Evolutionary conservation across 1,284 basidiomycete species (phyloP), one percentile per base, ranked within the genome.

Genomic region (Retiboletus flavoniger): DNA sequence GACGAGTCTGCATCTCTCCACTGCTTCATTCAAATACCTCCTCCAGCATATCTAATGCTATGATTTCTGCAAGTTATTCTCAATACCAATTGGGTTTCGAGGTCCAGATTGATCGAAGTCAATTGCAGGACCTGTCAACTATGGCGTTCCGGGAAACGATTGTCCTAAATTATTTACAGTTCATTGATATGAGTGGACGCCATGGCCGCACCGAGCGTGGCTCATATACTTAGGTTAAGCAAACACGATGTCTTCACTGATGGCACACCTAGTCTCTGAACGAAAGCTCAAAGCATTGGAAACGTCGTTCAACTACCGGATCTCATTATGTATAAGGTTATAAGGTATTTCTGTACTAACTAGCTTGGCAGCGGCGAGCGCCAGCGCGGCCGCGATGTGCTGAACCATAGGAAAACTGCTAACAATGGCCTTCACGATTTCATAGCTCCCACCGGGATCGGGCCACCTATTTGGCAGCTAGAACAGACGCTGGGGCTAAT

Each of bases 401-500:
- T 47, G 38, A 47, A 52, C 40, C 29, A 54, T 46, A 38, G 13
- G 28, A 38, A 8, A 21, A 34, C 19, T 19, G 7, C 26, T 8
- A 39, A 29, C 31, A 47, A 31, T 21, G 16, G 31, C 24, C 7
- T 49, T 64, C 36, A 70, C 14, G 57, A 61, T 45, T 35, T 49
- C 65, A 68, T 63, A 4, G 48, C 48, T 39, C 60, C 56, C 39
- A 69, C 54, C 4, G 52, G 11, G 5, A 66, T 24, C 4, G 48
- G 47, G 11, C 54, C 51, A 50, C 65, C 58, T n/a, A 62, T 57
- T 44, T 53, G 50, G 53, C 88, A 90, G 58, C 82, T 79, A 3
- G 73, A 72, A 60, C 89, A 90, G 52, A 66, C 69, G 28, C 76
- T 77, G 26, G 82, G 80, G 67, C 83, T 86, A 59, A 88, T 78